Evolutionary conservation across 2,329 filamentous ascomycete genomes (phyloP).

Genomic region (Pseudogymnoascus sp.): DNA sequence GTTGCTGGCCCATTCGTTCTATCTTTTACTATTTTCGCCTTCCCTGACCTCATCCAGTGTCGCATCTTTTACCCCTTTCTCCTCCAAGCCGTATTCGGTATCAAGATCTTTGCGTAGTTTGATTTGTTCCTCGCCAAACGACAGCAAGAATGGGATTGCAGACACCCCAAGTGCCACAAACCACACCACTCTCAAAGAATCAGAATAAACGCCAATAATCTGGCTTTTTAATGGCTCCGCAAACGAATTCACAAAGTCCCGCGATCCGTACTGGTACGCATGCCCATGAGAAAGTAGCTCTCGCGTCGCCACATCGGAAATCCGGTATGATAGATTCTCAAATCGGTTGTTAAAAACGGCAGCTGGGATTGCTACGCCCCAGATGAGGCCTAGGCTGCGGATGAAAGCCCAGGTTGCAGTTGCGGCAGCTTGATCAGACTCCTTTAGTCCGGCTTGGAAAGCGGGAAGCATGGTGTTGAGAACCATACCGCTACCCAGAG

Average conservation of each 20-base stretch:
- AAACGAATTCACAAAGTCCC: conserved; percentile 5
- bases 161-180: conserved; percentile 29
- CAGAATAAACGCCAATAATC: conserved; percentile 30
- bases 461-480: conserved; percentile 37
- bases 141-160: conserved; percentile 28
- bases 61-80: conserved; percentile 13
- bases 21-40: not conserved
- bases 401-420: conserved; percentile 19
- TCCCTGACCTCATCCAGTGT: not conserved
- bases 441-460: conserved; percentile 33
- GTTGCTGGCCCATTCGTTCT: not conserved
- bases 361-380: conserved; percentile 28
- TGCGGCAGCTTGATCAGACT: conserved; percentile 27
- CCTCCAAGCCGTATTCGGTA: conserved; percentile 34
- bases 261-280: not conserved
- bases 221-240: conserved; percentile 16
- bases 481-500: conserved; percentile 36
- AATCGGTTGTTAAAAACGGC: conserved; percentile 6
- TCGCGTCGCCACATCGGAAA: not conserved
- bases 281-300: conserved; percentile 1
- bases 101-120: conserved; percentile 33
- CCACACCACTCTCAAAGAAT: conserved; percentile 33
- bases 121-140: conserved; percentile 31
- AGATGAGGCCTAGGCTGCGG: conserved; percentile 38
- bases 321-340: not conserved